These are phyloP conservation scores for Coelastrella sp. DNA, from an alignment of 139 green algal species.

Conservation along the genomic window DNA sequence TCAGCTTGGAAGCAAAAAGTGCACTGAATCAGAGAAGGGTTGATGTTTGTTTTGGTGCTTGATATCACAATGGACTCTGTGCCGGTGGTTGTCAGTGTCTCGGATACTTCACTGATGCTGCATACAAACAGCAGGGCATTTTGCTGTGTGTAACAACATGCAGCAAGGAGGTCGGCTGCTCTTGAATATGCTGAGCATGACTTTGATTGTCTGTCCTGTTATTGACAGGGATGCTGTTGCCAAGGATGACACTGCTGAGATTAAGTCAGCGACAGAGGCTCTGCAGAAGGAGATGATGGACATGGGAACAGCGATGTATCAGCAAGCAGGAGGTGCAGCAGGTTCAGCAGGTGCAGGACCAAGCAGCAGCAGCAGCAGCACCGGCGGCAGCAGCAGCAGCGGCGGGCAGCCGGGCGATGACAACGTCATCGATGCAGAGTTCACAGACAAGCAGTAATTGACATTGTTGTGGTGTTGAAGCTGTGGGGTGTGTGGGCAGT, in stretches of 20 bases:
- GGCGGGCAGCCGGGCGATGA: conserved; percentile 71
- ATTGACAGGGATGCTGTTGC: conserved; percentile 64
- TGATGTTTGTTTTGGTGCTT: not conserved
- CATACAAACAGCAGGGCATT: too few species aligned
- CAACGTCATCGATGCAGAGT: conserved; percentile 97
- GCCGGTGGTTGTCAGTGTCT: too few species aligned
- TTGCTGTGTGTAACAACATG: too few species aligned
- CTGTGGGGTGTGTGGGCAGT: not conserved
- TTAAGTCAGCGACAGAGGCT: conserved; percentile 91
- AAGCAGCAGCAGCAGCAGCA: conserved; percentile 45
- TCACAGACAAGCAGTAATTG: conserved; percentile 79
- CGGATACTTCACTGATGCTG: too few species aligned
- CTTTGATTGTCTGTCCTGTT: too few species aligned
- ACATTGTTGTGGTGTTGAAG: not conserved
- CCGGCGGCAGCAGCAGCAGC: conserved; percentile 43
- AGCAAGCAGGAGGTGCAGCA: conserved; percentile 49
- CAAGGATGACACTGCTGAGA: conserved; percentile 80
- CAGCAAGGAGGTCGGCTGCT: too few species aligned
- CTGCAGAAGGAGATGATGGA: conserved; percentile 95
- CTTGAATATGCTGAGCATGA: too few species aligned
- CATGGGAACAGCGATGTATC: conserved; percentile 94
- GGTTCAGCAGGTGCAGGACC: conserved; percentile 35
- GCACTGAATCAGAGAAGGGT: too few species aligned
- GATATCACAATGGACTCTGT: not conserved
- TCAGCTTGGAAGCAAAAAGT: too few species aligned